Evolutionary conservation across 768 basidiomycete genomes (phyloP), one percentile per base, ranked within the genome.

Genomic region (Tulasnella sp.): DNA sequence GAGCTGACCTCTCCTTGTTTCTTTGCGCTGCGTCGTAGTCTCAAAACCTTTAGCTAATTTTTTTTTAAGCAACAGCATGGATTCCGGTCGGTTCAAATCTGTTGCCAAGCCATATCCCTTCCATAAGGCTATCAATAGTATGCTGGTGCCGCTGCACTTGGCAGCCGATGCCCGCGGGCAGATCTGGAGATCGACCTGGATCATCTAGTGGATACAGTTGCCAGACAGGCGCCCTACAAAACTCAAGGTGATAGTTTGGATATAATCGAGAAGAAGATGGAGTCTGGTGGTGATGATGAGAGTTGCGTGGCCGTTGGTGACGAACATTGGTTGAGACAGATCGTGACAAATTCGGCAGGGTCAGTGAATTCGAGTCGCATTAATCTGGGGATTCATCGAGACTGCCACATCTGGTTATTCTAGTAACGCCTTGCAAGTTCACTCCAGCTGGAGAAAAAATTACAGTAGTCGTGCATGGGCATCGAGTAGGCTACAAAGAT

Each of bases 91-190:
- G 61, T 75, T 76, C 65, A 68, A 73, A 7, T 72, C 71, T 63
- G 71, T 72, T 10, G 65, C 70, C 0, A 70, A 73, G 59, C 77
- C 78, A 0, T 78, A 77, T 68, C 67, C 74, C 21, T 73, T 76
- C 63, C 73, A 75, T 63, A 69, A 71, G 57, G 68, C 69, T 22
- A 73, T 75, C 56, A 69, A 72, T 15, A 66, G 73, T 10, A 73
- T 75, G 52, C 69, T 75, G 22, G 66, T 73, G 8, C 71, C 73
- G 1, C 70, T 71, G 10, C 62, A 66, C 30, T 60, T 68, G 49
- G 67, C 65, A 22, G 64, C 67, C 2, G 61, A 67, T 8, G 64
- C 68, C 0, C 60, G 66, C 2, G 64, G 64, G 4, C 64, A 70
- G 21, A 62, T 4, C 65, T 71, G 43, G 57, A 65, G 10, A 66